Evolutionary conservation across 495 filamentous ascomycete species (phyloP), one percentile per base, ranked within the genome.

Genomic region (Penicillium crystallinum): DNA sequence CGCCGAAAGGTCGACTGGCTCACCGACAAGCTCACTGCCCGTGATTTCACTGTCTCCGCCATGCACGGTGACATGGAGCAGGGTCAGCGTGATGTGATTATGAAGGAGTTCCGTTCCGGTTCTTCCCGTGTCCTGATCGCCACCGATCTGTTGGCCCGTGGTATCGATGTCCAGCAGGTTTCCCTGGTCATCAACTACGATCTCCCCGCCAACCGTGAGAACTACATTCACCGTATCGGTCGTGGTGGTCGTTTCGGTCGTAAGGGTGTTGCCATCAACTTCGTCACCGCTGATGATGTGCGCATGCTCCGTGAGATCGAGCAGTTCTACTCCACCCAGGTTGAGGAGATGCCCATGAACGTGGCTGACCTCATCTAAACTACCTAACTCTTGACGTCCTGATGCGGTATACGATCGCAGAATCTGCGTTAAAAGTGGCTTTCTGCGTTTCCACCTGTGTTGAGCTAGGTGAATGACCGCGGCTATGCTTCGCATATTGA

Each of bases 1-100:
- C 87, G 95, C 65, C 82, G 93, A 76, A 98, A 98, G 91, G 93
- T 98, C 66, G 93, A 98, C 80, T 98, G 93, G 93, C 86, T 98
- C 58, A 98, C 93, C 56, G 92, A 97, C 78, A 98, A 97, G 83
- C 90, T 98, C 69, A 88, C 89, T 61, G 88, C 88, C 62, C 89
- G 90, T 76, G 91, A 98, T 78, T 98, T 98, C 80, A 98, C 93
- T 33, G 93, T 98, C 68, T 96, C 91, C 39, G 89, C 91, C 65
- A 98, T 98, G 93, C 93, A 98, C 77, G 93, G 93, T 67, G 93
- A 98, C 62, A 98, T 98, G 93, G 89, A 91, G 71, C 93, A 97
- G 79, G 80, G 74, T 58, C 88, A 97, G 80, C 91, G 93, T 78
- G 93, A 98, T 75, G 79, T 91, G 70, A 98, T 98, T 76, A 98